These are phyloP conservation scores for Aspergillus thermomutatus DNA, from an alignment of 2,329 filamentous ascomycete species.

Conservation along the genomic window DNA sequence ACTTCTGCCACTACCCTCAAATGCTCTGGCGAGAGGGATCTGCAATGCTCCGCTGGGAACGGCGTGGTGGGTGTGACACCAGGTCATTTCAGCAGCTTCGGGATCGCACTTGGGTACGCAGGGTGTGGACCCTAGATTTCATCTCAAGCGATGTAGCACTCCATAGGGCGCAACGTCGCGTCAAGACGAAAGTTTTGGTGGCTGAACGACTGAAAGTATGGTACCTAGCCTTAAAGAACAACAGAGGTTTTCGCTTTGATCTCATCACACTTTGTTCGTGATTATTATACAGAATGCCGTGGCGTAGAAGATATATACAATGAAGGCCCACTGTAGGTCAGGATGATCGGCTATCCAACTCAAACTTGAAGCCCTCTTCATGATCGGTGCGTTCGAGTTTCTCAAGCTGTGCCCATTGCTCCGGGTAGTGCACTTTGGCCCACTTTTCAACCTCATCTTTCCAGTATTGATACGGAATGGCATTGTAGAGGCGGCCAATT, in stretches of 20 bases:
- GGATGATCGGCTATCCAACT: slow-evolving; percentile 12
- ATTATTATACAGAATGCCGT: neutral
- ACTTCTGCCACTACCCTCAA: slow-evolving; percentile 10
- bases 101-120: slow-evolving; percentile 16
- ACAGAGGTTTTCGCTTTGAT: neutral
- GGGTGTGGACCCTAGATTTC: slow-evolving; percentile 12
- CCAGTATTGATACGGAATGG: slow-evolving; percentile 60
- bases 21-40: slow-evolving; percentile 25
- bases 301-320: neutral
- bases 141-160: neutral
- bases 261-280: neutral
- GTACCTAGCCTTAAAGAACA: neutral
- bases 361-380: slow-evolving; percentile 33
- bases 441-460: slow-evolving; percentile 71
- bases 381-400: slow-evolving; percentile 34
- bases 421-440: slow-evolving; percentile 66
- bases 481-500: slow-evolving; percentile 73
- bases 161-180: too few species aligned
- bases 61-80: slow-evolving; percentile 19
- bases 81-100: slow-evolving; percentile 25
- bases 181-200: neutral
- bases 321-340: neutral
- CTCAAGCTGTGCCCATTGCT: slow-evolving; percentile 65
- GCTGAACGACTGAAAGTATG: neutral
- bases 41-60: slow-evolving; percentile 27